Evolutionary conservation across 352 stramenopile species (phyloP).

Genomic region (Phytophthora ramorum): DNA sequence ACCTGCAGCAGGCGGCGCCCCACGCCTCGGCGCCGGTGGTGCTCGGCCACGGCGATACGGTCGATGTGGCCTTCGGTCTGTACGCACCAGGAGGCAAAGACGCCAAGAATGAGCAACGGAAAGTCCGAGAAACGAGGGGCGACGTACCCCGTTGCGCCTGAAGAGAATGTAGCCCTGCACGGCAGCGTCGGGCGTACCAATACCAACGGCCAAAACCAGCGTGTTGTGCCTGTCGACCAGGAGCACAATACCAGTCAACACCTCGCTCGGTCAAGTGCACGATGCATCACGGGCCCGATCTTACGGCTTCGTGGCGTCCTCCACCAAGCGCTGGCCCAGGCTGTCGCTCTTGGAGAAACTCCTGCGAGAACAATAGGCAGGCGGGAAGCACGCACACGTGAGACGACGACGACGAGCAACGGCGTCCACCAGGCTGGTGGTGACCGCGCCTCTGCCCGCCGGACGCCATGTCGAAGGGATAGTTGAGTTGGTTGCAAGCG

Average conservation of each 20-base stretch:
- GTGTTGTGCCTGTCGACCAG: slow-evolving; percentile 40
- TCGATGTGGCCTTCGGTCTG: slow-evolving; percentile 51
- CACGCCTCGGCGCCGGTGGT: slow-evolving; percentile 38
- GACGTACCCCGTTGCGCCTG: slow-evolving; percentile 45
- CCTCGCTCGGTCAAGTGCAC: neutral
- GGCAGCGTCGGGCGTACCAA: slow-evolving; percentile 19
- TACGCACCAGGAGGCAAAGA: neutral
- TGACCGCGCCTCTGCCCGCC: neutral
- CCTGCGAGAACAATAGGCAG: slow-evolving; percentile 33
- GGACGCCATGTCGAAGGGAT: too few species aligned
- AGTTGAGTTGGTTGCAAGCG: too few species aligned
- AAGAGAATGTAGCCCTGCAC: slow-evolving; percentile 58
- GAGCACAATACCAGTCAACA: slow-evolving; percentile 3
- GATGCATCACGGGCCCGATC: too few species aligned
- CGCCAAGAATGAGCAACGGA: neutral
- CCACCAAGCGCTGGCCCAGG: slow-evolving; percentile 39
- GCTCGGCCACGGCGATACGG: slow-evolving; percentile 52
- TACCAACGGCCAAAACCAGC: slow-evolving; percentile 17
- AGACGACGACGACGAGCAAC: neutral
- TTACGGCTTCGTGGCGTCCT: slow-evolving; percentile 38
- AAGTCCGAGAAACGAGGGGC: too few species aligned
- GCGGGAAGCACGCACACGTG: slow-evolving; percentile 4
- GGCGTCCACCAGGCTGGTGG: too few species aligned
- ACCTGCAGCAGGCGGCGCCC: slow-evolving; percentile 40
- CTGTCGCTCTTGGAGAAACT: slow-evolving; percentile 54